These are phyloP conservation scores for Candida oleophila DNA, from an alignment of 805 yeast species.

Conservation along the genomic window DNA sequence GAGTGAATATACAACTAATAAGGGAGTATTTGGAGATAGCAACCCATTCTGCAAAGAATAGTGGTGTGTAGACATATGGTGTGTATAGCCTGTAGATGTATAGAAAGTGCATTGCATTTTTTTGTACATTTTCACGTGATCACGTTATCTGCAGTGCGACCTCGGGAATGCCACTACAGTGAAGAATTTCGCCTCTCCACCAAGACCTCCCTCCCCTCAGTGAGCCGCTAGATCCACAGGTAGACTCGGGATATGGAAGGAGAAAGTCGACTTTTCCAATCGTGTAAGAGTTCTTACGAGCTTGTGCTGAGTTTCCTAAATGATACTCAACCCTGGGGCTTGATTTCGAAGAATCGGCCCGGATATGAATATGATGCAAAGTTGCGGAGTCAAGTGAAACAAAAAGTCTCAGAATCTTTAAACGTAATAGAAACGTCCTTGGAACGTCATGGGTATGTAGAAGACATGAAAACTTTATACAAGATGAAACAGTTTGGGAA, in stretches of 20 bases:
- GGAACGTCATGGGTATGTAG: constrained; percentile 31
- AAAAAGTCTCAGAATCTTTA: constrained; percentile 26
- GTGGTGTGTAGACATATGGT: too few relatives aligned
- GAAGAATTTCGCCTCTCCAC: neutral
- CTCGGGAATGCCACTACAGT: neutral
- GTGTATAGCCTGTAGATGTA: neutral
- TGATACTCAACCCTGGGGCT: constrained; percentile 28
- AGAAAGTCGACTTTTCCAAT: neutral
- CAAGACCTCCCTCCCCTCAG: neutral
- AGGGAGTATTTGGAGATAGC: too few relatives aligned
- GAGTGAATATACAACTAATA: too few relatives aligned
- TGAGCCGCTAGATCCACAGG: too few relatives aligned
- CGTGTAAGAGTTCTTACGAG: constrained; percentile 31
- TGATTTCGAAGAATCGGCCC: constrained; percentile 14
- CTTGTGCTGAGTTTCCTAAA: constrained; percentile 29
- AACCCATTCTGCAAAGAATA: too few relatives aligned
- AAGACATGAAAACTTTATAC: neutral
- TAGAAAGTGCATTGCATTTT: neutral
- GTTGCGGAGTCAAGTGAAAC: constrained; percentile 24
- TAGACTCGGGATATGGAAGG: neutral
- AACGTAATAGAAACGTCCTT: constrained; percentile 27
- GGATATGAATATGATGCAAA: constrained; percentile 21
- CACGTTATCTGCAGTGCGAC: neutral
- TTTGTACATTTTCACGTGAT: neutral
- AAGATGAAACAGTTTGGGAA: too few relatives aligned